Evolutionary conservation across 805 yeast species (phyloP).

Genomic region (Cyberlindnera lachancei): DNA sequence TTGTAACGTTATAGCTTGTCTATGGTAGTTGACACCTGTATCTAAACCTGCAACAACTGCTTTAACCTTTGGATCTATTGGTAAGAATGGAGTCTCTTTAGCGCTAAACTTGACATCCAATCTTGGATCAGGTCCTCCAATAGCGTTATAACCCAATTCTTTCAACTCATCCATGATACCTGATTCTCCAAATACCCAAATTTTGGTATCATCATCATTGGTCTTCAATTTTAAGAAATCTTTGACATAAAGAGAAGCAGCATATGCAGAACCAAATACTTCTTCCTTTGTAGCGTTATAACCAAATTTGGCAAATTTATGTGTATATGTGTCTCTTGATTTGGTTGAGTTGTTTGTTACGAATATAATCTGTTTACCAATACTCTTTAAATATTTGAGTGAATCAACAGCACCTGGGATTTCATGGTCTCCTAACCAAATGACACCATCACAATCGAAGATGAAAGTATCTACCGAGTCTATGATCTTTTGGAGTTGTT

Average conservation of each 20-base stretch:
- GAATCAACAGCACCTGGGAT: slow-evolving; percentile 79
- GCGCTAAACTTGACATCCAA: slow-evolving; percentile 48
- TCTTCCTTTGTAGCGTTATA: slow-evolving; percentile 45
- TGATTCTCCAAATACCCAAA: slow-evolving; percentile 82
- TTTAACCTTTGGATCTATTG: slow-evolving; percentile 68
- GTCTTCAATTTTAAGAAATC: slow-evolving; percentile 69
- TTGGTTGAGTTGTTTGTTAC: slow-evolving; percentile 96
- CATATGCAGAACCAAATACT: slow-evolving; percentile 87
- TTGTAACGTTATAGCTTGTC: slow-evolving; percentile 74
- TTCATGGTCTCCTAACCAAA: slow-evolving; percentile 84
- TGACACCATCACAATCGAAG: slow-evolving; percentile 96
- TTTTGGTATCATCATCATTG: slow-evolving; percentile 67
- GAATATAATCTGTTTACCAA: slow-evolving; percentile 67
- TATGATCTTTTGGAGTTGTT: slow-evolving; percentile 47
- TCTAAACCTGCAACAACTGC: slow-evolving; percentile 90
- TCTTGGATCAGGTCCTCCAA: slow-evolving; percentile 79
- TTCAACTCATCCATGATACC: slow-evolving; percentile 79
- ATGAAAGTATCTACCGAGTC: slow-evolving; percentile 73
- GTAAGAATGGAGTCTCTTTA: slow-evolving; percentile 43
- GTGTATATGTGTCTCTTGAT: slow-evolving; percentile 67
- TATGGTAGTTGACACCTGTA: slow-evolving; percentile 67
- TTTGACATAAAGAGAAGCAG: slow-evolving; percentile 79
- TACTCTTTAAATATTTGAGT: slow-evolving; percentile 42
- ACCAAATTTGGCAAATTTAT: slow-evolving; percentile 61
- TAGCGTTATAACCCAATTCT: slow-evolving; percentile 62